Base-by-base conservation (phyloP, 2,329 filamentous ascomycete genomes). In the Trichophyton schoenleinii region DNA sequence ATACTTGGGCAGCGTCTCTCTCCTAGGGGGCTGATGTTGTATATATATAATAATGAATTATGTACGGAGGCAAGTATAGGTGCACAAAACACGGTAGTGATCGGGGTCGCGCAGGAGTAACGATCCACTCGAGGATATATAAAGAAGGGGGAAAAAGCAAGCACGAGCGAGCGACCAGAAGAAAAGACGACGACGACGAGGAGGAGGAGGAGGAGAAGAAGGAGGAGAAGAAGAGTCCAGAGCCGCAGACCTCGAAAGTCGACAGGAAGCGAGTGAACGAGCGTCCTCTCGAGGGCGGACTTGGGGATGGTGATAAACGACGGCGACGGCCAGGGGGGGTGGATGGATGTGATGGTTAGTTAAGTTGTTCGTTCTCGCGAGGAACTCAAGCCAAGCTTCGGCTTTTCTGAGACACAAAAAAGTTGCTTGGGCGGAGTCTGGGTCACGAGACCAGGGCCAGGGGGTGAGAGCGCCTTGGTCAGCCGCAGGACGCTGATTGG, bases 1-100 rank as follows among this genome's bases (percentile, higher is more conserved):
- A 48, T 48, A 48, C 41, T 31, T 31, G 28, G 28, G 28, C 41
- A 38, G 15, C 6, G 28, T 44, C 15, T 44, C 41, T 38, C 34
- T 38, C 34, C 34, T 13, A 13, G 34, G 34, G 34, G 11, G 34
- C 34, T 46, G 61, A 61, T 34, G 62, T 58, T 63, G 65, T 64
- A 58, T 63, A 62, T 22, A 62, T 22, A 38, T 22, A 34, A 20
- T 49, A 42, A 44, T 44, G n/a, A 44, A 44, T n/a, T 44, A 44
- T 44, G 41, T n/a, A 44, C n/a, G 41, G n/a, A 7, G 41, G 41
- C 11, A n/a, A n/a, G 41, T n/a, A 44, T 18, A 13, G 46, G 20
- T n/a, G 38, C 25, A 57, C 61, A 52, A 59, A 52, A 57, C 34
- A 18, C 53, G 53, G 53, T 46, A 46, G 41, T 44, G 53, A 18